A percentile compares a stretch with the other conserved stretches of the same genome.
Conservation (phyloP, 2,329 filamentous ascomycete genomes). For the Aspergillus terreus region DNA sequence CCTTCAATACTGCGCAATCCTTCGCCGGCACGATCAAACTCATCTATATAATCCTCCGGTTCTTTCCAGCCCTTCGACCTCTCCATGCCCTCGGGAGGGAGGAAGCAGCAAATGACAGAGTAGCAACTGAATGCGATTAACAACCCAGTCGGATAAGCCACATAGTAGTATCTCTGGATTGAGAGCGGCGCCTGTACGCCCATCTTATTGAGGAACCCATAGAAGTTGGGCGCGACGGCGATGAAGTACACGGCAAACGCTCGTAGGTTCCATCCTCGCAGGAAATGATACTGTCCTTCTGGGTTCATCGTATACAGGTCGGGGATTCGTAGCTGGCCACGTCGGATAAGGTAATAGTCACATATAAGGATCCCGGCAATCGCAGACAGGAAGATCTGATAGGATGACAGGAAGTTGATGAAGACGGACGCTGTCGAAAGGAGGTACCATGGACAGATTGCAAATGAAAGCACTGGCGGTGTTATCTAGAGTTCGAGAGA, state of each 20-base stretch:
- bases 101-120: slow-evolving; percentile 8
- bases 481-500: not conserved
- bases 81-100: slow-evolving; percentile 7
- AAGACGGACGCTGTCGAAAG: slow-evolving; percentile 33
- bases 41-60: slow-evolving; percentile 34
- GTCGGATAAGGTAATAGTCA: slow-evolving; percentile 42
- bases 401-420: slow-evolving; percentile 40
- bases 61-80: slow-evolving; percentile 29
- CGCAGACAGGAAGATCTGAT: slow-evolving; percentile 37
- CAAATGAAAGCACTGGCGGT: slow-evolving; percentile 24
- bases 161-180: slow-evolving; percentile 49
- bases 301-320: slow-evolving; percentile 31
- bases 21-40: slow-evolving; percentile 6
- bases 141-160: slow-evolving; percentile 54
- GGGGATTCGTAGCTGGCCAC: slow-evolving; percentile 33
- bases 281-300: slow-evolving; percentile 30
- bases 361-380: slow-evolving; percentile 43
- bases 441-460: slow-evolving; percentile 41
- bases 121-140: slow-evolving; percentile 17
- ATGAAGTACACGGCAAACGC: slow-evolving; percentile 33
- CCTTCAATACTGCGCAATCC: too few species aligned
- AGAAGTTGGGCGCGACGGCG: slow-evolving; percentile 40
- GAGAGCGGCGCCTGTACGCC: slow-evolving; percentile 33
- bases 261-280: slow-evolving; percentile 33
- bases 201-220: slow-evolving; percentile 39